These are phyloP conservation scores for Novakomyces olei DNA, from an alignment of 805 yeast species.

Conservation along the genomic window DNA sequence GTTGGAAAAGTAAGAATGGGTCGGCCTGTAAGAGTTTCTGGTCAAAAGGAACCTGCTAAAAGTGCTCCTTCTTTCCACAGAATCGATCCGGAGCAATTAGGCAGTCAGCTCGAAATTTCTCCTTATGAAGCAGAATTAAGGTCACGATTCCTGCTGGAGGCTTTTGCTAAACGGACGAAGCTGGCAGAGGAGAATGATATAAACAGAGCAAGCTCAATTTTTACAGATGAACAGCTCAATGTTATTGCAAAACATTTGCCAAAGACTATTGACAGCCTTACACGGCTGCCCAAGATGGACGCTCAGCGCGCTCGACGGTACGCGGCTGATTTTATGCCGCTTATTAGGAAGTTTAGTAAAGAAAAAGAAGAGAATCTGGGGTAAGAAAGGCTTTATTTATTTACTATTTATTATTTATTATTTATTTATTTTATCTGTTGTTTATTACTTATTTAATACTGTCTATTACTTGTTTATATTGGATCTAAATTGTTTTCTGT, in stretches of 20 bases:
- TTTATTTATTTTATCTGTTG: too few species aligned
- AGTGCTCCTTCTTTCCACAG: neutral
- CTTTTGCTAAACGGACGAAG: neutral
- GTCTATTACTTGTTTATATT: too few species aligned
- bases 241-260: constrained; percentile 7
- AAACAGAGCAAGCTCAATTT: neutral
- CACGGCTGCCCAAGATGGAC: constrained; percentile 3
- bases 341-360: constrained; percentile 1
- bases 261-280: constrained; percentile 1
- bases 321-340: constrained; percentile 3
- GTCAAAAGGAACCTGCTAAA: neutral
- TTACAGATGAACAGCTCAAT: constrained; percentile 3
- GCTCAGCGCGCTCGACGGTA: constrained; percentile 4
- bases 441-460: too few species aligned
- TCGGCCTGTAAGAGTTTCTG: neutral
- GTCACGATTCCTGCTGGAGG: neutral
- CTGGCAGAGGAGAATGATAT: neutral
- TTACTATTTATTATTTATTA: too few species aligned
- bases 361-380: constrained; percentile 5
- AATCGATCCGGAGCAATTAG: neutral
- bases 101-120: neutral
- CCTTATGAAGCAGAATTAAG: constrained; percentile 2
- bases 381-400: neutral
- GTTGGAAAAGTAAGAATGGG: neutral
- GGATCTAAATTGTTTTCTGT: too few species aligned